Evolutionary conservation across 2,329 filamentous ascomycete species (phyloP), one percentile per base, ranked within the genome.

Genomic region (Arachnomyces sp.): DNA sequence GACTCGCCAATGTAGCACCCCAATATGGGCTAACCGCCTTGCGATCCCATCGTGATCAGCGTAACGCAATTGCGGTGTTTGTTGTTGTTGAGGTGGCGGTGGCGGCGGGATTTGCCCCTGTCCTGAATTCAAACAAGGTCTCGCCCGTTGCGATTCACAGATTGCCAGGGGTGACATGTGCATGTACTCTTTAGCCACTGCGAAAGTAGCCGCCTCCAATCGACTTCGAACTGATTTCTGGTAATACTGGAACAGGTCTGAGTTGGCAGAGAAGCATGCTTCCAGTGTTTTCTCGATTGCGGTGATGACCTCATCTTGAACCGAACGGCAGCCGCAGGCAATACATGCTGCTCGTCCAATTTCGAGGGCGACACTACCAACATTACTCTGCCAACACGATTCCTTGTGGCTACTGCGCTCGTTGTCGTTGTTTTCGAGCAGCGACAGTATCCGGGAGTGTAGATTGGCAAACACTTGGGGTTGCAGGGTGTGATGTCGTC

Each of bases 1-100:
- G 3, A 95, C 83, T 36, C 86, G 77, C 88, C 89, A 95, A 62
- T 95, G 88, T 16, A 96, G 67, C 4, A 92, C 73, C 11, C 85
- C 80, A 33, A 95, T 78, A 55, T 95, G 90, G 4, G 86, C 82
- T 37, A 95, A 72, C 34, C 86, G 79, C 33, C 80, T 82, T 1
- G 86, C 79, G 59, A 95, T 77, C 43, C 58, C 55, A 36, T 67
- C 61, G 65, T 49, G 40, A 61, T 58, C 25, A 54, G 44, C 11
- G 51, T 31, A 31, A 31, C 28, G 9, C 36, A 34, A 9, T 25
- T 25, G 21, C 21, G 9, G 21, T 25, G 21, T 9, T 34, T 34
- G 18, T 17, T 58, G 55, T 28, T 59, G 56, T 14, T 59, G 50
- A 2, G 51, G 39, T 3, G 38, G 9, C 8, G 39, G 11, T 16